Evolutionary conservation across 1,284 basidiomycete species (phyloP).

Genomic region (Ceratobasidium sp.): DNA sequence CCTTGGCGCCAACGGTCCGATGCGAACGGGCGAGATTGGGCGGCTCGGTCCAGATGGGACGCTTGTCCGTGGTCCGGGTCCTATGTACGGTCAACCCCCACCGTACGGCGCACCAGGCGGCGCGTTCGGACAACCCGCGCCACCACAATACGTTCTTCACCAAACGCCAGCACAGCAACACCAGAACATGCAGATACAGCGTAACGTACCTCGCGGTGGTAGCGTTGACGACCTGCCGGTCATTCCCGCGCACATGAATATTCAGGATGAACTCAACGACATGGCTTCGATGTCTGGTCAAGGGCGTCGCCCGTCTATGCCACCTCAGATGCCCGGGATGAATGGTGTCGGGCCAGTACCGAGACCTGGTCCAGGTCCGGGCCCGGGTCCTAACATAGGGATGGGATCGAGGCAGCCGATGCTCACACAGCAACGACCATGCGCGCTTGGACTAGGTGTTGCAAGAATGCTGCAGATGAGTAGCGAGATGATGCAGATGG

Average conservation of each 20-base stretch:
- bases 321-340: slow-evolving; percentile 23
- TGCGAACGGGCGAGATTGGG: slow-evolving; percentile 19
- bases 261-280: slow-evolving; percentile 8
- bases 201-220: not conserved
- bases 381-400: not conserved
- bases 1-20: not conserved
- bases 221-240: slow-evolving; percentile 32
- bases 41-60: slow-evolving; percentile 28
- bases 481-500: slow-evolving; percentile 3
- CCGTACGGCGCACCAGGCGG: slow-evolving; percentile 21
- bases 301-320: slow-evolving; percentile 24
- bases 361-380: not conserved
- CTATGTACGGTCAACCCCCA: slow-evolving; percentile 23
- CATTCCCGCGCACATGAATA: not conserved
- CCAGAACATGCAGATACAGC: slow-evolving; percentile 35
- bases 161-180: slow-evolving; percentile 36
- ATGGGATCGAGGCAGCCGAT: slow-evolving; percentile 3
- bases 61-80: slow-evolving; percentile 10
- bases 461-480: slow-evolving; percentile 31
- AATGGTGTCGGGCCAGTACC: slow-evolving; percentile 2
- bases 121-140: slow-evolving; percentile 5
- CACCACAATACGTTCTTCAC: slow-evolving; percentile 11
- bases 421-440: not conserved
- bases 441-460: slow-evolving; percentile 10
- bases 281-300: not conserved